A percentile compares a stretch with the other conserved stretches of the same genome.
These are phyloP conservation scores for Candida ponderosae DNA, from an alignment of 805 yeast species.

Conservation along the genomic window DNA sequence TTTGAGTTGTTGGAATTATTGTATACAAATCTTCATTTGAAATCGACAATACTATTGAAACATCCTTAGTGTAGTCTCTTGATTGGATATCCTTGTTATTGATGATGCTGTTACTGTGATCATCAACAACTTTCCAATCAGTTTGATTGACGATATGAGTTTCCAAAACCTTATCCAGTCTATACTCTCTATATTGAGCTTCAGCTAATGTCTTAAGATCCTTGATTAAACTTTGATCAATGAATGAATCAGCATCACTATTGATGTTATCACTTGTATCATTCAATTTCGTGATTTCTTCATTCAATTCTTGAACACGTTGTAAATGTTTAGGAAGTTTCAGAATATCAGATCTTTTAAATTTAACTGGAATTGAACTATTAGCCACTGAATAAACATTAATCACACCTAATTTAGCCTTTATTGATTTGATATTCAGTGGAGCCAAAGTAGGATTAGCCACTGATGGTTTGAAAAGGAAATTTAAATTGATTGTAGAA, in stretches of 20 bases:
- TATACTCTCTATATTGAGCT: not conserved
- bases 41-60: slow-evolving; percentile 6
- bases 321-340: not conserved
- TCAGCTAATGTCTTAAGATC: not conserved
- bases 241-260: not conserved
- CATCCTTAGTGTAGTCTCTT: slow-evolving; percentile 26
- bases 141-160: not conserved
- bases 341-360: not conserved
- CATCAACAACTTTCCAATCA: slow-evolving; percentile 2
- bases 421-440: too few relatives aligned
- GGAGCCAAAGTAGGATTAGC: not conserved
- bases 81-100: slow-evolving; percentile 8
- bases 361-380: not conserved
- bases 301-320: not conserved
- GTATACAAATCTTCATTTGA: not conserved
- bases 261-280: not conserved
- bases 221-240: not conserved
- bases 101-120: slow-evolving; percentile 1
- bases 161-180: not conserved
- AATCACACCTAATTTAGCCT: not conserved
- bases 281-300: too few relatives aligned
- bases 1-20: slow-evolving; percentile 38
- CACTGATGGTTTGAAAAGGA: not conserved
- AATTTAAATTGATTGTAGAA: not conserved
- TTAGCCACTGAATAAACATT: not conserved